Evolutionary conservation across 805 yeast species (phyloP), one percentile per base, ranked within the genome.

Genomic region (Maudiozyma turicensis): DNA sequence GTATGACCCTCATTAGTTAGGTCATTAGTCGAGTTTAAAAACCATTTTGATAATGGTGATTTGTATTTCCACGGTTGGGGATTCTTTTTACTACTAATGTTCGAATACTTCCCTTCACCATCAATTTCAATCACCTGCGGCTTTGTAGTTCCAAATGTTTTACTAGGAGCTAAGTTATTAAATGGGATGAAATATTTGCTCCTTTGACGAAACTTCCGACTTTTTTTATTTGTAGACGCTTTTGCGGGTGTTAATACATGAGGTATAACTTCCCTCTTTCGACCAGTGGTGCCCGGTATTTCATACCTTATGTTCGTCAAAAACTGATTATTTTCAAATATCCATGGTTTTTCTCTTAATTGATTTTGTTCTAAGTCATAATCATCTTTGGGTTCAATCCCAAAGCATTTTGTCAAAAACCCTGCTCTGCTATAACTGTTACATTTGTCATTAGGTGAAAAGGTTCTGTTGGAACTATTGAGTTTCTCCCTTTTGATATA

Each of bases 11-110:
- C 49, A 37, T 55, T 58, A 35, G 51, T 55, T 2, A 64, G 46
- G 47, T 63, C 63, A 2, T 62, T 54, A 1, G 68, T 61, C 26
- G 59, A 58, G 39, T 64, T 54, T 26, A 63, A 48, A 49, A 65
- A 64, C 68, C 68, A 64, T 47, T 58, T 56, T 8, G 68, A 63
- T 10, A 65, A 49, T 5, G 69, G 69, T 1, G 69, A 65, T n/a
- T 57, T 58, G 48, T 64, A 65, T 38, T 15, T 15, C 40, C 40
- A 38, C 26, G 26, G 2, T 20, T 20, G 26, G 4, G 26, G 3
- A 20, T 20, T 20, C 4, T 20, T 20, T 20, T 20, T 20, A 20
- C 26, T 20, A 20, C 26, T 20, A 20, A 3, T 20, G 26, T 20
- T 20, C 4, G 26, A 20, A 20, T 3, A 20, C 26, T 20, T 20